A percentile compares a stretch with the other conserved stretches of the same genome.
Conservation (phyloP, 2,329 filamentous ascomycete species). For the Cryphonectria parasitica region DNA sequence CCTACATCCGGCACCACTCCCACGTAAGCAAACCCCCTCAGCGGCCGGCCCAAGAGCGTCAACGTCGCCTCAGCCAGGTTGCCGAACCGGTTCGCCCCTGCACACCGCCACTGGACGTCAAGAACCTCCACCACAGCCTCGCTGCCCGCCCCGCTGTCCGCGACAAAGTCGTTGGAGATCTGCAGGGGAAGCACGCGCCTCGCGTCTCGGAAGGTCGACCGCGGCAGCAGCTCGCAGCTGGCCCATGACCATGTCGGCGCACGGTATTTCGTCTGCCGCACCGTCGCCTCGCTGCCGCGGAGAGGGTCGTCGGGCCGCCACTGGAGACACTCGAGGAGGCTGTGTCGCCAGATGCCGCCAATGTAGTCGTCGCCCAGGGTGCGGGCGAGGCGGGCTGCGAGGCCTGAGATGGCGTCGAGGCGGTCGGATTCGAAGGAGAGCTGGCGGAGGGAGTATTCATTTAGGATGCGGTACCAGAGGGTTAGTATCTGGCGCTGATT, state of each 20-base stretch:
- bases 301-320: constrained; percentile 5
- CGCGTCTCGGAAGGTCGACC: neutral
- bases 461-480: constrained; percentile 15
- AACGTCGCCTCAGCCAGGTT: neutral
- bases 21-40: neutral
- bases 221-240: constrained; percentile 15
- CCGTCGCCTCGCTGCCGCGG: neutral
- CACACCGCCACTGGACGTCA: neutral
- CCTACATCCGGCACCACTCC: neutral
- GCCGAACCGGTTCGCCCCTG: neutral
- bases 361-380: constrained; percentile 8
- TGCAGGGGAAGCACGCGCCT: constrained; percentile 1
- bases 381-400: constrained; percentile 8
- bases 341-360: constrained; percentile 3
- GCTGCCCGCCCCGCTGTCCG: neutral
- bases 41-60: neutral
- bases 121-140: neutral
- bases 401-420: constrained; percentile 17
- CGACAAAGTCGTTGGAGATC: constrained; percentile 12
- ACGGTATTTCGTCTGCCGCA: constrained; percentile 4
- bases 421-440: constrained; percentile 16
- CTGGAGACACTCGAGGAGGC: constrained; percentile 14
- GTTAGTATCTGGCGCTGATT: neutral
- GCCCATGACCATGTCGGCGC: constrained; percentile 20
- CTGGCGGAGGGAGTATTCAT: constrained; percentile 13